Evolutionary conservation across 2,329 filamentous ascomycete genomes (phyloP), one percentile per base, ranked within the genome.

Genomic region (Tetracladium maxilliforme): DNA sequence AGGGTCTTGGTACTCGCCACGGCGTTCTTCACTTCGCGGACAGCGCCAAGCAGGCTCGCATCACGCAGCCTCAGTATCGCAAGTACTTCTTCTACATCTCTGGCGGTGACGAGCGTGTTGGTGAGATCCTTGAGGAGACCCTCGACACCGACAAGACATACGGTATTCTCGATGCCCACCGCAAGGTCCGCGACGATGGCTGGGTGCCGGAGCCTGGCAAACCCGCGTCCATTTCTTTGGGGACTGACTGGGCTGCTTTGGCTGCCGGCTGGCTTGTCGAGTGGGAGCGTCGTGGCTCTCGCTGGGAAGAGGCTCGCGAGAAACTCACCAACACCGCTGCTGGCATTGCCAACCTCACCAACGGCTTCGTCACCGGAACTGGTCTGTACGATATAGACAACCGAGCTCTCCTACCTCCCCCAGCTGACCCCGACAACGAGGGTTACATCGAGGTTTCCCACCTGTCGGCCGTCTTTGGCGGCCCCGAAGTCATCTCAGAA

Each of bases 1-100:
- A 62, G 29, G 69, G 68, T 0, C 54, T 75, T 3, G 70, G 70
- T 2, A 73, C 70, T 0, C 54, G 70, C 4, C 70, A 75, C 30
- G 68, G 69, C 3, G 62, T 75, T 0, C 66, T 71, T 40, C 70
- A 75, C 33, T 75, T 56, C 47, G 43, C 56, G 10, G 70, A 75
- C 36, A 70, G 63, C 26, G 57, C 61, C 1, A 74, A 75, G 38
- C 70, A 75, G 42, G 63, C 61, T 0, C 63, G 70, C 11, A 68
- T 75, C 12, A 66, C 69, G 1, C 58, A 64, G 10, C 57, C 64
- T 0, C 58, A 63, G 19, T 73, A 70, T 35, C 51, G 67, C 6
- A 64, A 64, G 35, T 53, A 58, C 17, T 70, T 64, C 37, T 73
- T 58, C 45, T 40, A 35, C 15, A 10, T 35, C 4, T 32, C 31